Evolutionary conservation across 208 protist species (phyloP), one percentile per base, ranked within the genome.

Genomic region (Entamoeba dispar): DNA sequence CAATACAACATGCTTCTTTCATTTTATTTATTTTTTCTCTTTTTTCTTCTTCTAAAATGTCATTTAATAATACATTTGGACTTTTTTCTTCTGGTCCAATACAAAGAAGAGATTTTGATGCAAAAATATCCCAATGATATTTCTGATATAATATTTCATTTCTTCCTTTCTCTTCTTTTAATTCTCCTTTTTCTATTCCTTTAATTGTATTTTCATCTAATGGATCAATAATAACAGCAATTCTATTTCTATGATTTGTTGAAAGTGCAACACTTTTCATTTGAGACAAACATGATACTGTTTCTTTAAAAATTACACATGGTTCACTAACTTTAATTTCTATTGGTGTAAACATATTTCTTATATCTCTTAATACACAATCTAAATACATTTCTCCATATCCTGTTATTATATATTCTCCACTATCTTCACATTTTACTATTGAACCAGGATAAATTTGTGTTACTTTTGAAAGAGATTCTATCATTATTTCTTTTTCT

Each of bases 351-450:
- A 97, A 97, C 92, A 95, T 92, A 19, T 61, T 94, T 27, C 98
- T 96, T 19, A 99, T 95, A 94, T 99, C 98, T 93, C 99, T 97
- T 94, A 99, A 94, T 3, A 98, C 97, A 50, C 97, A 98, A 95
- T 99, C 98, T 4, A 99, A 95, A 94, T 99, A 98, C n/a, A 99
- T 94, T 95, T 99, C 99, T 8, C 98, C 99, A 22, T 98, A 98
- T 15, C 98, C 99, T 4, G 97, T 94, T 27, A 99, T 94, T 5
- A 98, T 97, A 94, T 98, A 98, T 95, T 99, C 98, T 38, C 98
- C 98, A 0, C 96, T 98, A 93, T 99, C 98, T 94, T 99, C 49
- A 31, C 22, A 92, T 73, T 94, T 94, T 12, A 94, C 95, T 17
- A 52, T 49, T 10, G 94, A n/a, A 34, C 95, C 49, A 43, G 96